These are phyloP conservation scores for Taphrina populina DNA, from an alignment of 1,139 yeast genomes.

Conservation along the genomic window DNA sequence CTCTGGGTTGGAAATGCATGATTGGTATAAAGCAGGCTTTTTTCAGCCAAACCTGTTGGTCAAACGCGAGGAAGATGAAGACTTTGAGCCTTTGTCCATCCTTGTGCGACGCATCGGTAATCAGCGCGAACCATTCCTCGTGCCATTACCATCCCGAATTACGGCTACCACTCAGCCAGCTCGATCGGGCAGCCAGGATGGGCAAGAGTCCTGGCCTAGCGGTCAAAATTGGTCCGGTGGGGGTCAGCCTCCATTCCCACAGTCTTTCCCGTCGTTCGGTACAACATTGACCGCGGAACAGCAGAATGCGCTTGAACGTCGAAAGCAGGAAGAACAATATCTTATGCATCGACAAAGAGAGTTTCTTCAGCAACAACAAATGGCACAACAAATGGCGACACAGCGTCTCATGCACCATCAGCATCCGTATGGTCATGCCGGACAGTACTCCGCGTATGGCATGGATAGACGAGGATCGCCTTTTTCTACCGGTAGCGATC, in stretches of 20 bases:
- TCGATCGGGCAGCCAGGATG: slow-evolving; percentile 21
- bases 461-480: slow-evolving; percentile 30
- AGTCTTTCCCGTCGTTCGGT: slow-evolving; percentile 35
- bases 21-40: slow-evolving; percentile 68
- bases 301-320: slow-evolving; percentile 36
- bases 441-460: slow-evolving; percentile 6
- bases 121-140: slow-evolving; percentile 59
- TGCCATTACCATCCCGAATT: slow-evolving; percentile 51
- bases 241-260: slow-evolving; percentile 36
- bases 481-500: slow-evolving; percentile 19
- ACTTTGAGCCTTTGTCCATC: slow-evolving; percentile 44
- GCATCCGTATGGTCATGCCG: slow-evolving; percentile 13
- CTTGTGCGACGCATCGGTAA: slow-evolving; percentile 49
- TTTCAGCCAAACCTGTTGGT: slow-evolving; percentile 58
- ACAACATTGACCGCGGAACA: slow-evolving; percentile 36
- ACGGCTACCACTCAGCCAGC: slow-evolving; percentile 17
- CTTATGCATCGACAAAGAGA: slow-evolving; percentile 38
- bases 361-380: slow-evolving; percentile 36
- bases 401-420: slow-evolving; percentile 28
- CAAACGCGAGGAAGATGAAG: slow-evolving; percentile 51
- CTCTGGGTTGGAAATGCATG: slow-evolving; percentile 71
- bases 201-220: slow-evolving; percentile 20
- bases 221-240: slow-evolving; percentile 30
- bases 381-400: slow-evolving; percentile 34
- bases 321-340: slow-evolving; percentile 38